Evolutionary conservation across 768 basidiomycete species (phyloP), one percentile per base, ranked within the genome.

Genomic region (Russula ochroleuca): DNA sequence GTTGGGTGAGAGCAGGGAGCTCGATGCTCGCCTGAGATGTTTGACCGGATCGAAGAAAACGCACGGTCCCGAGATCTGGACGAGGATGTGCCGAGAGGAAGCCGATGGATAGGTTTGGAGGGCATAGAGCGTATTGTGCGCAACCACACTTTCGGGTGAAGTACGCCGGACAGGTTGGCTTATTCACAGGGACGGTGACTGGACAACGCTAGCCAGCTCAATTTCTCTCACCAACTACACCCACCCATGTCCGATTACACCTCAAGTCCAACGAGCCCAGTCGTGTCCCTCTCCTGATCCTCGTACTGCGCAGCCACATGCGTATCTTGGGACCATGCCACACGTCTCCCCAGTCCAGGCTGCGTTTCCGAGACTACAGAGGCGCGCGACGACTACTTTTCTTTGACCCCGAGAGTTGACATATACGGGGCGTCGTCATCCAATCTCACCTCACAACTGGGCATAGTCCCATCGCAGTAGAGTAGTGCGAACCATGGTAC

Each of bases 401-500:
- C 70, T 14, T 65, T 70, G 13, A 70, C 72, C 28, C 80, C 82
- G 37, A 78, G 78, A 48, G 79, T 80, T 53, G 81, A 80, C 40
- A 72, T 75, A 54, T 72, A 75, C 57, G 71, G 83, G 62, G 81
- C 81, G 67, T 73, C 79, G n/a, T 55, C 58, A 23, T 85, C 85
- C 10, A 71, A 81, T 2, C 69, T 79, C 10, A 78, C 76, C 57
- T 79, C 85, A 35, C 77, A 79, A 1, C 72, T 78, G 28, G 79
- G 78, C 47, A 73, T 81, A 11, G 73, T 86, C 38, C 84, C 86
- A 0, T 72, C 78, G 28, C 83, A 87, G 72, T 93, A 90, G 90
- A 90, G 87, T 69, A 90, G 89, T 72, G 78, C 87, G 17, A 85
- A 82, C 77, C 90, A 96, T 73, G 93, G 93, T 91, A 73, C 61